phyloP scores from a whole-genome alignment of 345 rosid genomes.

The Eutrema heterophyllum region DNA sequence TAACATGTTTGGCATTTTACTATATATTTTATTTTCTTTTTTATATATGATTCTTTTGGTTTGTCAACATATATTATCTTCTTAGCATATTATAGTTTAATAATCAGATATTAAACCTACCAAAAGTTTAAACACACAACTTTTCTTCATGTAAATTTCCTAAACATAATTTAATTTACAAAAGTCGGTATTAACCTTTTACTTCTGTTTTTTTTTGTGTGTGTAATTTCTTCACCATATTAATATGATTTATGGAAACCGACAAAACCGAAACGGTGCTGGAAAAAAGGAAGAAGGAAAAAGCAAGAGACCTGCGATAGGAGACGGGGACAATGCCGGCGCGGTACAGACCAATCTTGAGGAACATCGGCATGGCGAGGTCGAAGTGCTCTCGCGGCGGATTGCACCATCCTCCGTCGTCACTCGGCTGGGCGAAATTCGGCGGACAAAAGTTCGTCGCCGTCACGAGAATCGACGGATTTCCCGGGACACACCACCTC shows the following conservation, averaged over 20 bases:
- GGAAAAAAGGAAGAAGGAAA: not conserved
- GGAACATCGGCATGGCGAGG: slow-evolving; percentile 99
- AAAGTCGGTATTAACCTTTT: no score
- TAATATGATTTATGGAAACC: not conserved
- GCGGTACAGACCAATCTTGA: slow-evolving; percentile 75
- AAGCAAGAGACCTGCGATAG: slow-evolving; percentile 52
- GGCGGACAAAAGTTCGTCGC: slow-evolving; percentile 98
- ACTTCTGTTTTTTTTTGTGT: no score
- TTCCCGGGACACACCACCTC: slow-evolving; percentile 77
- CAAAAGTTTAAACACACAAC: not conserved
- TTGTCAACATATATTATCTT: not conserved
- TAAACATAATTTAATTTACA: not conserved
- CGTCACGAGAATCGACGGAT: slow-evolving; percentile 71
- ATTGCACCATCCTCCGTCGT: slow-evolving; percentile 99
- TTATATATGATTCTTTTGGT: not conserved
- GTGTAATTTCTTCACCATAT: not conserved
- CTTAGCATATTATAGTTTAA: not conserved
- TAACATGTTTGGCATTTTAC: not conserved
- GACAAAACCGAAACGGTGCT: not conserved
- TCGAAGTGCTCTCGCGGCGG: slow-evolving; percentile 98
- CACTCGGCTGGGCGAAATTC: slow-evolving; percentile 72
- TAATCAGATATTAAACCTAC: not conserved
- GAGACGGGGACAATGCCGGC: slow-evolving; percentile 97
- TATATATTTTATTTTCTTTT: not conserved
- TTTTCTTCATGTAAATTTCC: not conserved